Evolutionary conservation across 148 eudicot species (phyloP), one percentile per base, ranked within the genome.

Genomic region (Camellia granthamiana): DNA sequence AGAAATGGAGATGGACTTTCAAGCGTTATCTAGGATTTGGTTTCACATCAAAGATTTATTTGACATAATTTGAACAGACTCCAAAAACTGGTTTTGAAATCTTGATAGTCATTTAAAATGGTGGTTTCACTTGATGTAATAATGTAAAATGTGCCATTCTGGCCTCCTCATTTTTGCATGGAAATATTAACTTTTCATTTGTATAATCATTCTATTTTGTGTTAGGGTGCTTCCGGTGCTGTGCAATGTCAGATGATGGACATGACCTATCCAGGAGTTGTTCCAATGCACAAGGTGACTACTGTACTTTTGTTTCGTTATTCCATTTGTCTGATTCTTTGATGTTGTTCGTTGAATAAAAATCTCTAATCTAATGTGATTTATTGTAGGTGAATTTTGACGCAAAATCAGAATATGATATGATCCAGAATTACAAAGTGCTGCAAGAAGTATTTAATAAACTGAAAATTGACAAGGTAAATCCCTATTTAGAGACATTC

Each of bases 231-330:
- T 81, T 85, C 97, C 3, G 97, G 99, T 62, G 99, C 99, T 68
- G 98, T 91, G 82, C 99, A 96, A 81, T 96, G 99, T 77, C 99
- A 96, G 87, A 85, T 96, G 89, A 89, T 96, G 94, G 98, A 96
- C 85, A 89, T 91, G 94, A 86, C 90, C 77, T 79, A 86, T 79
- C 91, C 98, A 2, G 97, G 97, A 65, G 85, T 85, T 69, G 99
- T 96, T 84, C 99, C 99, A 6, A 93, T 96, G 98, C 95, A 96
- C 83, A 96, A 93, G 93, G 97, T 93, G 60, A 84, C 80, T 7
- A 76, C 59, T 68, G 59, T 6, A 62, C 18, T 47, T 52, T 42
- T 38, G 42, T 21, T 85, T 79, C 7, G 69, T 41, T 80, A 23
- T 43, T 19, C 5, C 47, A 30, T 23, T 43, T 71, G 7, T 19